These are phyloP conservation scores for Pinus taeda DNA, from an alignment of 75 land plant species.

Conservation along the genomic window DNA sequence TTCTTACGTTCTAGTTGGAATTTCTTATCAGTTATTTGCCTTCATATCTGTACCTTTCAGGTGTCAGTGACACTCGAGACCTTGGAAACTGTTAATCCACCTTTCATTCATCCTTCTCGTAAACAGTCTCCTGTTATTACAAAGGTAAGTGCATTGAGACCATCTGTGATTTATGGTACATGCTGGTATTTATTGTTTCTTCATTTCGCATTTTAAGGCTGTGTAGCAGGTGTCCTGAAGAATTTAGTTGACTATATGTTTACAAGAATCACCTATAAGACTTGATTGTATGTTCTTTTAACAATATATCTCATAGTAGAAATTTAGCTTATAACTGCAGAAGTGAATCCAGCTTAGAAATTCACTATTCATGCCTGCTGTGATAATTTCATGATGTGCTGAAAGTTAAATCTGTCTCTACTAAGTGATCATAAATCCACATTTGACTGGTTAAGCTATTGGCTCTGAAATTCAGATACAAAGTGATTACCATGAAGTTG, in stretches of 20 bases:
- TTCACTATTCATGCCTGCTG: background rate
- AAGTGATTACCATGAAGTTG: constrained; percentile 86
- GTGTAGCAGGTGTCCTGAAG: background rate
- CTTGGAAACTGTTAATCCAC: constrained; percentile 70
- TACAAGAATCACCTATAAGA: background rate
- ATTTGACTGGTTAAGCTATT: background rate
- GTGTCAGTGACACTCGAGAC: constrained; percentile 83
- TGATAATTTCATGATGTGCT: background rate
- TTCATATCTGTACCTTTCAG: constrained; percentile 31
- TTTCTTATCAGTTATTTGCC: background rate
- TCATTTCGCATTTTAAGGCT: background rate
- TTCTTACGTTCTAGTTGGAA: no score
- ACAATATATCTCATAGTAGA: background rate
- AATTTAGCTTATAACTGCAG: background rate
- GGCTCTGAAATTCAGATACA: constrained; percentile 53
- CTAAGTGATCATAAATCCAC: background rate
- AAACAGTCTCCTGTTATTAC: constrained; percentile 78
- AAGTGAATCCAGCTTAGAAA: background rate
- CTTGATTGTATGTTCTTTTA: background rate
- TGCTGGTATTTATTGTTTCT: background rate
- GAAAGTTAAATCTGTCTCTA: background rate
- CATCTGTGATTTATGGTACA: background rate
- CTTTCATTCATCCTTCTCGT: constrained; percentile 83
- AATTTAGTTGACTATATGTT: background rate
- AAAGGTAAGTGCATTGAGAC: constrained; percentile 52